Conservation (phyloP, 495 filamentous ascomycete species). For the Talaromyces ruber region DNA sequence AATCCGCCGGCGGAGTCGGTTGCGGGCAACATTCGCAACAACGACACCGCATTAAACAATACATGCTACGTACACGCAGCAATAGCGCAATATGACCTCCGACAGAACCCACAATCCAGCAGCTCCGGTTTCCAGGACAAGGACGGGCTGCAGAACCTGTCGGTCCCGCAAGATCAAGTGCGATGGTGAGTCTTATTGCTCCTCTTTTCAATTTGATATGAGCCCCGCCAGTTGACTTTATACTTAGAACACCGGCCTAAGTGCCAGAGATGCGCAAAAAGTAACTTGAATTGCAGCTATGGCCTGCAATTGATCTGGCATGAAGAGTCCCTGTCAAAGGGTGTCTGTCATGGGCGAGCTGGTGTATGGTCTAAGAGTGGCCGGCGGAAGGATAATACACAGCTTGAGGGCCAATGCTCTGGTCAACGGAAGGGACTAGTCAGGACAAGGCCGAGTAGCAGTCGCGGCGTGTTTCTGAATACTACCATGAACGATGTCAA, state of each 20-base stretch:
- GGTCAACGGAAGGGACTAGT: neutral
- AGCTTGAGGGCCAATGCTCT: neutral
- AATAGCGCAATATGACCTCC: neutral
- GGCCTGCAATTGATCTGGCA: slow-evolving; percentile 16
- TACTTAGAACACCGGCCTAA: slow-evolving; percentile 12
- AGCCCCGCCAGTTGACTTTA: neutral
- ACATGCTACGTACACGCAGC: neutral
- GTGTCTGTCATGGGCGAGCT: slow-evolving; percentile 16
- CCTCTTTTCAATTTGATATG: neutral
- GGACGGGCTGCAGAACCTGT: slow-evolving; percentile 17
- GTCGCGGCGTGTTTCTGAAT: slow-evolving; percentile 12
- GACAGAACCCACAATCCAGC: neutral
- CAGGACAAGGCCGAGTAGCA: neutral
- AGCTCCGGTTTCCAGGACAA: neutral
- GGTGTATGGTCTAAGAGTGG: slow-evolving; percentile 17
- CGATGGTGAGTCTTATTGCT: slow-evolving; percentile 10
- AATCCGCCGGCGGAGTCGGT: neutral
- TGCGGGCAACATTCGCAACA: neutral
- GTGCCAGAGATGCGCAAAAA: slow-evolving; percentile 14
- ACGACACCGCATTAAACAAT: neutral
- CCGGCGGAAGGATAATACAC: neutral
- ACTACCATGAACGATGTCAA: slow-evolving; percentile 15
- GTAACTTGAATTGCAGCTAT: slow-evolving; percentile 13
- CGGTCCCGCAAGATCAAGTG: slow-evolving; percentile 18
- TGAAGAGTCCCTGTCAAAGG: slow-evolving; percentile 16